phyloP scores from a whole-genome alignment of 495 filamentous ascomycete species.

The Cenococcum geophilum region DNA sequence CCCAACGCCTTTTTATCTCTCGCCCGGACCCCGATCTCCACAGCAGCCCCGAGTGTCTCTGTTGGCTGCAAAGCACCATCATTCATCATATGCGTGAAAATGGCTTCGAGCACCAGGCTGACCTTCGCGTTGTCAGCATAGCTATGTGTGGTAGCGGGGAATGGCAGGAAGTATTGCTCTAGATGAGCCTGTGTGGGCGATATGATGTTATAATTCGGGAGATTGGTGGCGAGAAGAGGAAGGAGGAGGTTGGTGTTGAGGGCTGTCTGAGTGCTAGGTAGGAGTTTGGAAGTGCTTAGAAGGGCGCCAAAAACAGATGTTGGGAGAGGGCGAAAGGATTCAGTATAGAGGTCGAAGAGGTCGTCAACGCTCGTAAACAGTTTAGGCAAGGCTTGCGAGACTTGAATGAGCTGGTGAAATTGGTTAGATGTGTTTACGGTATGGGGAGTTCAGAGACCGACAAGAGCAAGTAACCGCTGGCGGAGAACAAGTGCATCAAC shows the following conservation, averaged over 20 bases:
- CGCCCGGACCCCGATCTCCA: conserved; percentile 58
- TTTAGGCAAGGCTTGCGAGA: conserved; percentile 37
- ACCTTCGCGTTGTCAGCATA: conserved; percentile 74
- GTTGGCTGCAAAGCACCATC: conserved; percentile 42
- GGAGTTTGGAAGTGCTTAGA: conserved; percentile 45
- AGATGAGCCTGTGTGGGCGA: conserved; percentile 45
- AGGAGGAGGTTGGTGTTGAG: conserved; percentile 61
- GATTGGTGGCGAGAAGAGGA: conserved; percentile 53
- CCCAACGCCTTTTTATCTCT: conserved; percentile 51
- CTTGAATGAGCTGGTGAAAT: conserved; percentile 39
- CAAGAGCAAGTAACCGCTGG: conserved; percentile 39
- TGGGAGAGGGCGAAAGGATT: conserved; percentile 59
- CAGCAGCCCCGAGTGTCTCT: conserved; percentile 44
- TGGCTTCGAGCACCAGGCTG: conserved; percentile 64
- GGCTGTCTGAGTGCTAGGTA: conserved; percentile 51
- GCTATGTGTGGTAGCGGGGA: conserved; percentile 55
- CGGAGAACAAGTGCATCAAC: conserved; percentile 40
- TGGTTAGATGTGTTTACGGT: conserved; percentile 49
- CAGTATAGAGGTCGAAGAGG: conserved; percentile 63
- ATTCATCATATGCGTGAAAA: conserved; percentile 43
- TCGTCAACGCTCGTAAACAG: conserved; percentile 47
- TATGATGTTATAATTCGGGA: conserved; percentile 44
- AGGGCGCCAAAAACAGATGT: conserved; percentile 68
- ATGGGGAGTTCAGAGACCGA: conserved; percentile 48
- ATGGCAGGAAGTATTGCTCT: conserved; percentile 65